Evolutionary conservation across 2,329 filamentous ascomycete species (phyloP).

Genomic region (Gyromitra esculenta): DNA sequence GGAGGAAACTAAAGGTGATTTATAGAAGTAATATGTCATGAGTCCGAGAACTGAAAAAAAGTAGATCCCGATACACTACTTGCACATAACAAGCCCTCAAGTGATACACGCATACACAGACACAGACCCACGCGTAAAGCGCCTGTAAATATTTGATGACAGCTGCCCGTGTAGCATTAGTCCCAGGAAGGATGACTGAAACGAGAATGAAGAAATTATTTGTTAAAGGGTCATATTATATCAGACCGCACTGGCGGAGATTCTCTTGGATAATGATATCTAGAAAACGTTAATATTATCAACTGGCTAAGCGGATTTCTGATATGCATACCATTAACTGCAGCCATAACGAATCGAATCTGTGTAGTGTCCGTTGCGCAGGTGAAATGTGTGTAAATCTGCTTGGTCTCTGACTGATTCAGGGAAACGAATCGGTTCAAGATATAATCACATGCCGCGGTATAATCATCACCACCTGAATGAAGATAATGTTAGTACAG

Average conservation of each 20-base stretch:
- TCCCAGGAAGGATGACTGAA: conserved; percentile 35
- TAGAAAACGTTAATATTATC: conserved; percentile 60
- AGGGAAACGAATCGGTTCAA: conserved; percentile 97
- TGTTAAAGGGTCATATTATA: conserved; percentile 68
- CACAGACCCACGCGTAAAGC: conserved; percentile 43
- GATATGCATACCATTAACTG: conserved; percentile 83
- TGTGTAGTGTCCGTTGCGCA: conserved; percentile 98
- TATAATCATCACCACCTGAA: conserved; percentile 87
- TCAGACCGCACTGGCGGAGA: conserved; percentile 93
- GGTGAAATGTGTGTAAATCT: conserved; percentile 99
- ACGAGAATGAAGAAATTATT: conserved; percentile 49
- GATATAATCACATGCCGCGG: conserved; percentile 96
- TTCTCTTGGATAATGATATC: conserved; percentile 99
- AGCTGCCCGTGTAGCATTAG: conserved; percentile 43
- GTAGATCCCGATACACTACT: conserved; percentile 51
- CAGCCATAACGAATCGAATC: conserved; percentile 99
- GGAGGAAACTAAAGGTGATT: conserved; percentile 54
- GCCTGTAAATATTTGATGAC: conserved; percentile 45
- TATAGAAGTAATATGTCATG: conserved; percentile 56
- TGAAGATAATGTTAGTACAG: conserved; percentile 23
- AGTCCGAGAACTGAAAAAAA: conserved; percentile 49
- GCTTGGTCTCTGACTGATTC: conserved; percentile 99
- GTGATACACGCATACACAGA: conserved; percentile 45
- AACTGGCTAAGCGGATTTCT: conserved; percentile 11
- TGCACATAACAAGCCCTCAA: conserved; percentile 50